Conservation (phyloP, 2,329 filamentous ascomycete species). For the Ramichloridium luteum region DNA sequence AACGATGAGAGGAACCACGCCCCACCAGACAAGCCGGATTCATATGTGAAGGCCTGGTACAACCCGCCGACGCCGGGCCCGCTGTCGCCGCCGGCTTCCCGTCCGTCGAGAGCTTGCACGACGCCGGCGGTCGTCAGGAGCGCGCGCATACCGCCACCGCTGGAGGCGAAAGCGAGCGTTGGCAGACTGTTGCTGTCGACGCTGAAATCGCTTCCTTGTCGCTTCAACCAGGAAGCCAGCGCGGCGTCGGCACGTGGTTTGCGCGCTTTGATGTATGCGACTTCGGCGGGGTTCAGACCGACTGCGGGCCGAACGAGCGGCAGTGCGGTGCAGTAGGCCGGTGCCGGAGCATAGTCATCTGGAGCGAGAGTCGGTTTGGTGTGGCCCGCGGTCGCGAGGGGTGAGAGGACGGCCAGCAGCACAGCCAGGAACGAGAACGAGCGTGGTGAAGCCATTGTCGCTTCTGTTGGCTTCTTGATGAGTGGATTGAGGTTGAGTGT, state of each 20-base stretch:
- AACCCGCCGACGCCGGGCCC: slow-evolving; percentile 29
- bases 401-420: too few relatives aligned
- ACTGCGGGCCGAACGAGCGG: slow-evolving; percentile 28
- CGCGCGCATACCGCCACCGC: slow-evolving; percentile 33
- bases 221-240: slow-evolving; percentile 30
- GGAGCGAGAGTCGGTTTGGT: too few relatives aligned
- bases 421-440: too few relatives aligned
- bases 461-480: too few relatives aligned
- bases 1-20: slow-evolving; percentile 36
- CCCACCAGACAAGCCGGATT: slow-evolving; percentile 34
- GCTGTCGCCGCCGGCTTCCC: slow-evolving; percentile 31
- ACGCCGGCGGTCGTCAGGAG: slow-evolving; percentile 30
- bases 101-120: slow-evolving; percentile 32
- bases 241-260: slow-evolving; percentile 28
- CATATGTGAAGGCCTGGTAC: slow-evolving; percentile 36
- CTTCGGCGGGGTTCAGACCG: slow-evolving; percentile 27
- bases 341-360: slow-evolving; percentile 21
- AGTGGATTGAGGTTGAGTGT: too few relatives aligned
- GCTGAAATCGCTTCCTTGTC: slow-evolving; percentile 26
- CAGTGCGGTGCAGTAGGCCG: slow-evolving; percentile 27
- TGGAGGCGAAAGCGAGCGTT: slow-evolving; percentile 30
- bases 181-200: slow-evolving; percentile 27
- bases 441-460: too few relatives aligned
- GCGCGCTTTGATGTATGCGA: slow-evolving; percentile 28
- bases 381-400: too few relatives aligned